A percentile compares a stretch with the other conserved stretches of the same genome.
phyloP scores from a whole-genome alignment of 164 flowering plant genomes.

The Macadamia integrifolia region DNA sequence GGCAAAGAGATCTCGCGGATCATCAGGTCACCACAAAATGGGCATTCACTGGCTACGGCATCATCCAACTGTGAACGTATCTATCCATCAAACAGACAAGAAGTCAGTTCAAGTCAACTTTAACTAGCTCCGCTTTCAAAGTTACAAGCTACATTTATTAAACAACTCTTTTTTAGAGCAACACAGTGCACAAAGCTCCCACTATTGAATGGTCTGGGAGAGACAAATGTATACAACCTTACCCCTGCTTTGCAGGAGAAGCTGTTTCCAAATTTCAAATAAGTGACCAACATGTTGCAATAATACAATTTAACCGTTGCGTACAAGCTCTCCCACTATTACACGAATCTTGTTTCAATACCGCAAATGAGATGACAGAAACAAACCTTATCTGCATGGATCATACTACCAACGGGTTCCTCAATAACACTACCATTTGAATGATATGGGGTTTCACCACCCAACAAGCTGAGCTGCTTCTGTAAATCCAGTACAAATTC shows the following conservation, averaged over 20 bases:
- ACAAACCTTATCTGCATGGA: slow-evolving; percentile 70
- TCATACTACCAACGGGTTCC: slow-evolving; percentile 48
- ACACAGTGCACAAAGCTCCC: not conserved
- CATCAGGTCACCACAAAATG: slow-evolving; percentile 97
- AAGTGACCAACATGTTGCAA: too few species aligned
- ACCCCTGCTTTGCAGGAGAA: too few species aligned
- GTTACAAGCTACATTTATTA: not conserved
- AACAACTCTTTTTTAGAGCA: not conserved
- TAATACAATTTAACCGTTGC: too few species aligned
- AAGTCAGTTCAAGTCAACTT: not conserved
- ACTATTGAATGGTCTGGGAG: too few species aligned
- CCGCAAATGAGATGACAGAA: not conserved
- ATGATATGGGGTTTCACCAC: slow-evolving; percentile 46
- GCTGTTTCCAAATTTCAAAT: too few species aligned
- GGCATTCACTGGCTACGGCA: slow-evolving; percentile 97
- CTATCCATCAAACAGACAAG: slow-evolving; percentile 22
- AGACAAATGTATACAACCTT: too few species aligned
- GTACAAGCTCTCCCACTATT: not conserved
- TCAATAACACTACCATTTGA: slow-evolving; percentile 44
- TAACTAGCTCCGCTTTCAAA: not conserved
- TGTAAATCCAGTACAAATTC: slow-evolving; percentile 85
- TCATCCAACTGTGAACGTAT: slow-evolving; percentile 91
- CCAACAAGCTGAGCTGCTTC: slow-evolving; percentile 79
- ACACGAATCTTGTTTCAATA: not conserved
- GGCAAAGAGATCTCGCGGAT: slow-evolving; percentile 84